Evolutionary conservation across 805 yeast species (phyloP), one percentile per base, ranked within the genome.

Genomic region (Myxozyma lipomycoides): DNA sequence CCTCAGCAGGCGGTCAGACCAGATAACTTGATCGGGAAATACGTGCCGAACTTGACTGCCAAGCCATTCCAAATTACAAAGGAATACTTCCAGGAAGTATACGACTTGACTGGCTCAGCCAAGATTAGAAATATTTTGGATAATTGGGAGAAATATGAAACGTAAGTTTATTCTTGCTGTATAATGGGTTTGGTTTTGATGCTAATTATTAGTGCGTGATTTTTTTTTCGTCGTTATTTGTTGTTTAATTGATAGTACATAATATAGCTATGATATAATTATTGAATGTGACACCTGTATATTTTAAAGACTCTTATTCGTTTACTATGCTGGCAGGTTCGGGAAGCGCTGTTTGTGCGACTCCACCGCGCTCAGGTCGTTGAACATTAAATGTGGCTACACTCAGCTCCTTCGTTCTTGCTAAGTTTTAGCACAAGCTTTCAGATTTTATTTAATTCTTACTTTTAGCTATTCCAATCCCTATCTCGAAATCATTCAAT

Each of bases 1-100:
- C 84, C 95, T 58, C 87, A 85, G 75, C 86, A 88, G 64, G 95
- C 96, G 43, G 93, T 93, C 60, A 91, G 91, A 76, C 95, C 96
- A 55, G 84, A 93, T 55, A 87, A 88, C 70, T 79, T 93, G 73
- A 82, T 87, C 63, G 90, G 90, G 68, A 93, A 90, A 76, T 93
- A 95, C 73, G 90, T 93, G 78, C 99, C 99, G 61, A 93, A 93
- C 77, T 81, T 93, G 78, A 95, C 98, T 60, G 98, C 98, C 58
- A 87, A 82, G 74, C 98, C 99, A 62, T 93, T 93, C 70, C 82
- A 85, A 73, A 84, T 93, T 62, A 84, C 98, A 38, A 93, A 88
- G 76, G 98, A 90, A 71, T 93, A 93, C 76, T 93, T 93, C 77
- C 85, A 95, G 76, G 95, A 87, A 63, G 99, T 93, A 47, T 93